Evolutionary conservation across 1,284 basidiomycete genomes (phyloP).

Genomic region (Papiliotrema flavescens): DNA sequence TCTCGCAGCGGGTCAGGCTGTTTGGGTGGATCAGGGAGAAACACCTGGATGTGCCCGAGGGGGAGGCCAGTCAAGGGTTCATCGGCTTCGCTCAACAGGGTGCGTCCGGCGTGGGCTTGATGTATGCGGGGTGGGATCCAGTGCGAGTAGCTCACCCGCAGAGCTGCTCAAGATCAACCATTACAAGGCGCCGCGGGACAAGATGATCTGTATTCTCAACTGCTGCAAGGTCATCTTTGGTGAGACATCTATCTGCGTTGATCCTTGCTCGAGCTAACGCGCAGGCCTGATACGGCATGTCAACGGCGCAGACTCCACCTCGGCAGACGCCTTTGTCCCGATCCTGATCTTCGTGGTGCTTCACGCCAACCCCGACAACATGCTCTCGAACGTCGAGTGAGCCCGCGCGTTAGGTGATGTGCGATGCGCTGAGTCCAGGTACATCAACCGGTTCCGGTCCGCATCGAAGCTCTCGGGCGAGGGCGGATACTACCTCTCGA

Average conservation of each 20-base stretch:
- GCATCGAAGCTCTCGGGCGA: constrained; percentile 87
- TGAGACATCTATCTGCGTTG: constrained; percentile 36
- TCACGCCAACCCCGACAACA: constrained; percentile 85
- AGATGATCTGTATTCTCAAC: constrained; percentile 95
- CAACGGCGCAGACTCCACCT: constrained; percentile 55
- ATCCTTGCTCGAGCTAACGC: not conserved
- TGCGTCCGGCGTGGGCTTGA: constrained; percentile 36
- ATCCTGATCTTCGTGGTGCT: constrained; percentile 92
- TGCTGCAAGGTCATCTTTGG: constrained; percentile 99
- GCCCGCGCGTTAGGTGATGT: constrained; percentile 33
- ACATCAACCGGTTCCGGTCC: constrained; percentile 92
- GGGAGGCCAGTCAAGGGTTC: constrained; percentile 64
- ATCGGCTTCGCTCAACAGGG: constrained; percentile 92
- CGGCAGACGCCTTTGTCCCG: constrained; percentile 89
- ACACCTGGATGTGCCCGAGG: constrained; percentile 73
- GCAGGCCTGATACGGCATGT: constrained; percentile 85
- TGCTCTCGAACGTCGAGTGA: constrained; percentile 92
- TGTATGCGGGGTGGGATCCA: not conserved
- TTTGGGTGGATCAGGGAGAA: constrained; percentile 86
- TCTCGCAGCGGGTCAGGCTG: constrained; percentile 83
- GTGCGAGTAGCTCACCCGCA: constrained; percentile 35
- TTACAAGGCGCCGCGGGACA: constrained; percentile 97
- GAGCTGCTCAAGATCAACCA: constrained; percentile 96
- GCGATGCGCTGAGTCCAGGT: constrained; percentile 56
- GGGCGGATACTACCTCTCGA: constrained; percentile 94